Evolutionary conservation across 2,329 filamentous ascomycete genomes (phyloP), one percentile per base, ranked within the genome.

Genomic region (Fusarium mangiferae): DNA sequence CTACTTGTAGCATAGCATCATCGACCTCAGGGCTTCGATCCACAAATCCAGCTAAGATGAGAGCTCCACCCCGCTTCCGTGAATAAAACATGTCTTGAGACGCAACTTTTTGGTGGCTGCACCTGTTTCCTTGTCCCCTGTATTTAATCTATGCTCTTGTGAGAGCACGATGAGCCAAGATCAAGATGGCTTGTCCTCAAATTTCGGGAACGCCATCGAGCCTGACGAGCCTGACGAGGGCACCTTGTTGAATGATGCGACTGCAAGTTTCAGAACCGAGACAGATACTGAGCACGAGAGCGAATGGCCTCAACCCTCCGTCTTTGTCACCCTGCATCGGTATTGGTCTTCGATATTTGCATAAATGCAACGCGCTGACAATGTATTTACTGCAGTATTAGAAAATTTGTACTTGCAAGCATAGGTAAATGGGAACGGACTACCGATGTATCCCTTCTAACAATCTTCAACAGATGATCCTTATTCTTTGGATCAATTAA

Each of bases 391-490:
- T 33, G 12, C 13, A 33, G 33, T 33, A 33, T 66, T 35, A 35
- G 63, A 3, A 66, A 64, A n/a, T 66, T 66, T 56, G 63, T 66
- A 1, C 30, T 63, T 2, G 63, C 63, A 55, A 66, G 63, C 24
- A 63, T 66, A 48, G 63, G 63, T 66, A 36, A 7, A 30, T 24
- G 33, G 4, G 4, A 33, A 14, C 4, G 12, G 12, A 33, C 33
- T 33, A 6, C 33, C 33, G 33, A 33, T 33, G 13, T 33, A 33
- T 33, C 33, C 33, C 33, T 14, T 33, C 33, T 33, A 14, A 33
- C 2, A 33, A 2, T 33, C 4, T 33, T 33, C 5, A 33, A 4
- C 33, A 33, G 33, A 66, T 15, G 63, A 66, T 7, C 63, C 63
- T 7, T 66, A 66, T 20, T 64, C 63, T 7, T 14, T 63, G 20